These are phyloP conservation scores for Pseudocercospora eumusae DNA, from an alignment of 2,329 filamentous ascomycete genomes.

Conservation along the genomic window DNA sequence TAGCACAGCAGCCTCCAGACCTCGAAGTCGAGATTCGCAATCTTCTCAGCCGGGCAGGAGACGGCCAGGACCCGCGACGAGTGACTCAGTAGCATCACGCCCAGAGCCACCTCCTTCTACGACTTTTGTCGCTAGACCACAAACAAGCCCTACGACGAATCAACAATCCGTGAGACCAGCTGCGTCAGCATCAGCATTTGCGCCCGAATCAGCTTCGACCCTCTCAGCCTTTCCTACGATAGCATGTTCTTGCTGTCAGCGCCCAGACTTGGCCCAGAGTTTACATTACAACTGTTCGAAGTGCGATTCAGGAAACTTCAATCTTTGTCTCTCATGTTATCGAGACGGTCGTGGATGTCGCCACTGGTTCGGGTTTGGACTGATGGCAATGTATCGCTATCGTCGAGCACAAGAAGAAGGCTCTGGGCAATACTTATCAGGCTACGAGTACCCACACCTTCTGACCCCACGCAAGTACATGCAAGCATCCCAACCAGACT, in stretches of 20 bases:
- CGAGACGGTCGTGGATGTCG: constrained; percentile 73
- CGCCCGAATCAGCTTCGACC: constrained; percentile 49
- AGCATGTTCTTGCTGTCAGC: constrained; percentile 71
- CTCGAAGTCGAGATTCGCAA: constrained; percentile 17
- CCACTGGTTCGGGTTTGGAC: constrained; percentile 86
- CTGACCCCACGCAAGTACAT: constrained; percentile 52
- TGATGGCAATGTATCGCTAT: constrained; percentile 60
- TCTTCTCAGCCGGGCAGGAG: constrained; percentile 8
- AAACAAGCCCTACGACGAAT: constrained; percentile 14
- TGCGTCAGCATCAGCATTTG: constrained; percentile 33
- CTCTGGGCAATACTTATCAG: constrained; percentile 44
- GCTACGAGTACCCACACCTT: constrained; percentile 54
- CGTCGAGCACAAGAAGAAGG: constrained; percentile 41
- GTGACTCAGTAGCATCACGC: background rate
- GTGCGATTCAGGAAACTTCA: constrained; percentile 71
- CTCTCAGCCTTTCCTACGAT: constrained; percentile 58
- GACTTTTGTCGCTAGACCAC: constrained; percentile 23
- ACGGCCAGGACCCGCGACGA: constrained; percentile 7
- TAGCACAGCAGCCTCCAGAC: background rate
- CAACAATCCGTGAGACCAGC: constrained; percentile 27
- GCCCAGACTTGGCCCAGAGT: constrained; percentile 75
- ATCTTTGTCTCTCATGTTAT: constrained; percentile 81
- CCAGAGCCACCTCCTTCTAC: constrained; percentile 9
- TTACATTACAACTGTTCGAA: constrained; percentile 78
- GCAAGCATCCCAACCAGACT: constrained; percentile 20